These are phyloP conservation scores for Lasiodiplodia citricola DNA, from an alignment of 2,329 filamentous ascomycete genomes.

Conservation along the genomic window DNA sequence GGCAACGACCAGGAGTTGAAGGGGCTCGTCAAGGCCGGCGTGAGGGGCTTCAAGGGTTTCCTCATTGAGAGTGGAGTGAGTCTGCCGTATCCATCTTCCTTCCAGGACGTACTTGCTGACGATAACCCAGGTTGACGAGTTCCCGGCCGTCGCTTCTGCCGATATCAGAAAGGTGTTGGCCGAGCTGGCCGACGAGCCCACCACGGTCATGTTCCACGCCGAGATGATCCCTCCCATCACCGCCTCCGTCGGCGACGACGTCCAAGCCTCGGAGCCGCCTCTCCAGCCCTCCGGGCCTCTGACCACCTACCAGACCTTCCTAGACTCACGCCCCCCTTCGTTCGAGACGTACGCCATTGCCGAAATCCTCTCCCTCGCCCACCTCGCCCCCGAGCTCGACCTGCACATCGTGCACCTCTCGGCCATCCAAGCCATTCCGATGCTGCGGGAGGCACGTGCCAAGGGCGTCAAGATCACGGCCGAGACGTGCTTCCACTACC, in stretches of 20 bases:
- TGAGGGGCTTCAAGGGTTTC: conserved; percentile 96
- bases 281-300: conserved; percentile 73
- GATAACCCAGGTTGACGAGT: conserved; percentile 79
- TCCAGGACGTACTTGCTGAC: conserved; percentile 4
- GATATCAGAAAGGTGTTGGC: conserved; percentile 83
- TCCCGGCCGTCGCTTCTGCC: conserved; percentile 81
- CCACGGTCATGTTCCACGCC: conserved; percentile 98
- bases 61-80: conserved; percentile 93
- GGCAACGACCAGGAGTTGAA: conserved; percentile 83
- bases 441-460: conserved; percentile 74
- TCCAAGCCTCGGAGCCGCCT: conserved; percentile 72
- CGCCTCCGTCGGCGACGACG: conserved; percentile 77
- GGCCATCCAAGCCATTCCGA: conserved; percentile 83
- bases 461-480: conserved; percentile 85
- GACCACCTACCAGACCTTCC: conserved; percentile 84
- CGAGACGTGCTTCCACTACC: conserved; percentile 95
- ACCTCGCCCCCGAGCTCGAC: conserved; percentile 78
- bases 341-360: conserved; percentile 93
- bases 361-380: conserved; percentile 81
- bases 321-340: conserved; percentile 83
- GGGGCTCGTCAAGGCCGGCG: conserved; percentile 80
- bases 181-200: conserved; percentile 78
- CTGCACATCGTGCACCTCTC: conserved; percentile 94
- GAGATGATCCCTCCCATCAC: conserved; percentile 95
- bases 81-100: conserved; percentile 31